Percentiles rank a stretch among this genome's conserved stretches.
Evolutionary conservation across 192 early-diverging fungal genomes (phyloP).

Genomic region (Helicostylum pulchrum): DNA sequence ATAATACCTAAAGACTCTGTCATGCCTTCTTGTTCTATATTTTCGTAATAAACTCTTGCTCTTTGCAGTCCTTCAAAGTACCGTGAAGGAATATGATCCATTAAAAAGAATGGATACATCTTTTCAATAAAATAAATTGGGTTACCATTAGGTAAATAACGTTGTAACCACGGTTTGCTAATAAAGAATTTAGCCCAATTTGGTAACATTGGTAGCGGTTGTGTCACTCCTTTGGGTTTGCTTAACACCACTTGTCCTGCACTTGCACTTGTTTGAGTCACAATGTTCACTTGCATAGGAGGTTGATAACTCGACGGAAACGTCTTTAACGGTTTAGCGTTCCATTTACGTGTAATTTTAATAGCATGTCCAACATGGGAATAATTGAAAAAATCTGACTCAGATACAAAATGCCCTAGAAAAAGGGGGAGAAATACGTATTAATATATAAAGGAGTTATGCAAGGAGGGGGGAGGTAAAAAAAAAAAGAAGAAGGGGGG

Average conservation of each 20-base stretch:
- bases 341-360: slow-evolving; percentile 3
- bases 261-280: neutral
- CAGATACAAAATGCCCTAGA: slow-evolving; percentile 13
- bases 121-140: slow-evolving; percentile 22
- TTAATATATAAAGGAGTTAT: too few relatives aligned
- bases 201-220: slow-evolving; percentile 1
- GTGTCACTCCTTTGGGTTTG: too few relatives aligned
- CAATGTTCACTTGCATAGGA: slow-evolving; percentile 17
- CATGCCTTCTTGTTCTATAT: slow-evolving; percentile 2
- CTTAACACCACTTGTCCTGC: slow-evolving; percentile 3
- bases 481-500: too few relatives aligned
- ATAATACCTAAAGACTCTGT: neutral
- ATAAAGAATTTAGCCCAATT: slow-evolving; percentile 12
- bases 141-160: slow-evolving; percentile 12
- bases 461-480: too few relatives aligned
- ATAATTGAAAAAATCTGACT: slow-evolving; percentile 31
- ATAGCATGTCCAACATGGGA: slow-evolving; percentile 31
- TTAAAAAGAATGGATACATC: slow-evolving; percentile 26
- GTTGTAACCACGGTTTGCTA: slow-evolving; percentile 5
- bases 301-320: slow-evolving; percentile 29
- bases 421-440: neutral
- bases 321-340: slow-evolving; percentile 12
- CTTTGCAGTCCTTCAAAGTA: slow-evolving; percentile 25
- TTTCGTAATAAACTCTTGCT: slow-evolving; percentile 17
- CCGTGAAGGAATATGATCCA: slow-evolving; percentile 27